Evolutionary conservation across 805 yeast species (phyloP).

Genomic region (Sungouiella thailandica): DNA sequence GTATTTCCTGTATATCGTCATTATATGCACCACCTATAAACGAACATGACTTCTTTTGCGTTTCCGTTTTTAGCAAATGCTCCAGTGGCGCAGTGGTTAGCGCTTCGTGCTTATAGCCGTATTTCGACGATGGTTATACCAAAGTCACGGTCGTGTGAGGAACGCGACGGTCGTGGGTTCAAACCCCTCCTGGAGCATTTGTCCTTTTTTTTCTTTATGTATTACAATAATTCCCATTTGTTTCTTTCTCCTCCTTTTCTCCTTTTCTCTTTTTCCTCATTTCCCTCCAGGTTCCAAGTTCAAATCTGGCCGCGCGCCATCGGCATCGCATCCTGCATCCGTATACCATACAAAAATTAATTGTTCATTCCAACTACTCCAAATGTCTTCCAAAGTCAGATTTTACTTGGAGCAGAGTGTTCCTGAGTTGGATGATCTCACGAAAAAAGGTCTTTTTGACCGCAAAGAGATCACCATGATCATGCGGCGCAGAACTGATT

Average conservation of each 20-base stretch:
- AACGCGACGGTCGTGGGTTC: conserved; percentile 55
- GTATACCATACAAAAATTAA: too few species aligned
- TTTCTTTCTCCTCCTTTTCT: too few species aligned
- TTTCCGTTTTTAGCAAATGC: conserved; percentile 18
- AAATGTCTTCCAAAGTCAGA: conserved; percentile 44
- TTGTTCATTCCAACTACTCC: too few species aligned
- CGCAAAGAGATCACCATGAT: conserved; percentile 77
- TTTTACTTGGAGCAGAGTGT: conserved; percentile 64
- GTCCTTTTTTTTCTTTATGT: conserved; percentile 31
- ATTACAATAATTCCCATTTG: too few species aligned
- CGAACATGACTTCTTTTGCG: conserved; percentile 1
- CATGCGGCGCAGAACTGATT: conserved; percentile 91
- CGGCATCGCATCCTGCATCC: too few species aligned
- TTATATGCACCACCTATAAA: too few species aligned
- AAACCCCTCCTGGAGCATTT: conserved; percentile 50
- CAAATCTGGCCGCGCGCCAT: too few species aligned
- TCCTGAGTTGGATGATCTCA: conserved; percentile 88
- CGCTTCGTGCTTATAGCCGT: conserved; percentile 48
- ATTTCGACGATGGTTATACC: conserved; percentile 40
- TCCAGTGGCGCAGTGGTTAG: conserved; percentile 52
- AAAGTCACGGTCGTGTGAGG: conserved; percentile 51
- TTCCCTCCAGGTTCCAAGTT: too few species aligned
- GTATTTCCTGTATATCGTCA: too few species aligned
- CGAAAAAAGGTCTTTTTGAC: conserved; percentile 73
- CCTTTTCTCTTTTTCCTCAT: too few species aligned